Conservation (phyloP, 306 rosid genomes). For the Psophocarpus tetragonolobus region DNA sequence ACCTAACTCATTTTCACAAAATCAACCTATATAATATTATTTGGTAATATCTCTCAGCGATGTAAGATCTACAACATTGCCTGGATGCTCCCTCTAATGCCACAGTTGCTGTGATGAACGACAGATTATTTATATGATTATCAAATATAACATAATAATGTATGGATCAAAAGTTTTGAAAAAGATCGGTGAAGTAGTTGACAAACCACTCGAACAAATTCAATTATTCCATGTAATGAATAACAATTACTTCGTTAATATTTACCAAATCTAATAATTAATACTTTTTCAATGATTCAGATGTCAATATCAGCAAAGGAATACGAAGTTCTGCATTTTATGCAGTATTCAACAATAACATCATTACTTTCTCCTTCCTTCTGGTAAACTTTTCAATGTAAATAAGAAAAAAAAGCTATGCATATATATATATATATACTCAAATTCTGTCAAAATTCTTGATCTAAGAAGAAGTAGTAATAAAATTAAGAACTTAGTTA, state of each 20-base stretch:
- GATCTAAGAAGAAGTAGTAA: not conserved
- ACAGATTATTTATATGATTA: conserved; percentile 18
- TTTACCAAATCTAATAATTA: conserved; percentile 25
- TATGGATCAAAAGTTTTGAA: conserved; percentile 7
- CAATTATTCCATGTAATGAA: conserved; percentile 3
- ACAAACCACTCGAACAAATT: conserved; percentile 10
- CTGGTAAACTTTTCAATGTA: not conserved
- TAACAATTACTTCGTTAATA: conserved; percentile 22
- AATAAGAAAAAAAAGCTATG: too few relatives aligned
- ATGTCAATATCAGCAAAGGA: conserved; percentile 32
- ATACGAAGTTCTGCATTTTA: conserved; percentile 26
- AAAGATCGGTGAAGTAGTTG: not conserved
- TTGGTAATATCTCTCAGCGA: too few relatives aligned
- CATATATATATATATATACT: not conserved
- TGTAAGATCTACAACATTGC: too few relatives aligned
- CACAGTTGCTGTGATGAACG: conserved; percentile 3
- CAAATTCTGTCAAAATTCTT: not conserved
- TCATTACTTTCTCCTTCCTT: conserved; percentile 16
- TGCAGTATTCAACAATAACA: conserved; percentile 10
- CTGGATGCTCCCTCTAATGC: not conserved
- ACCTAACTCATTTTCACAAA: too few relatives aligned
- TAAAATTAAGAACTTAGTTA: not conserved
- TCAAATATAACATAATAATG: not conserved
- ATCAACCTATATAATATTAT: too few relatives aligned
- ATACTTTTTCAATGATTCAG: conserved; percentile 25